A percentile compares a stretch with the other conserved stretches of the same genome.
These are phyloP conservation scores for Zoysia matrella DNA, from an alignment of 202 grass and related monocot genomes.

Conservation along the genomic window DNA sequence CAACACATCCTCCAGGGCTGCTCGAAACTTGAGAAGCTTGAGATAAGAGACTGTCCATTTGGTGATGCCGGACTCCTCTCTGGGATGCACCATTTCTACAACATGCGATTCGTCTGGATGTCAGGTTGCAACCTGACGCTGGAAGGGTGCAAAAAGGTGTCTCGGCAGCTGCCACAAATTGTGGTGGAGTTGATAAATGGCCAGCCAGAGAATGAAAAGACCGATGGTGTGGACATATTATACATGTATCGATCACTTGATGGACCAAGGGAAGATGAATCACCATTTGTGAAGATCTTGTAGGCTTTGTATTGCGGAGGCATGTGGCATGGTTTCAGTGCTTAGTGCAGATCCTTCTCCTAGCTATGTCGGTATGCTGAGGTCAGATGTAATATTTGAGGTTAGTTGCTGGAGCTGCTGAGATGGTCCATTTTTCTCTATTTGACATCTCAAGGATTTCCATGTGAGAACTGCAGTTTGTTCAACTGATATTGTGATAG, in stretches of 20 bases:
- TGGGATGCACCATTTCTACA: conserved; percentile 82
- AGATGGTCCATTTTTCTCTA: conserved; percentile 23
- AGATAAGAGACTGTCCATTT: conserved; percentile 94
- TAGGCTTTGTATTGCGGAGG: conserved; percentile 24
- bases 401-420: conserved; percentile 11
- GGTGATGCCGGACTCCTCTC: conserved; percentile 75
- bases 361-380: conserved; percentile 7
- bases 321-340: background rate
- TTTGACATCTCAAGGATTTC: conserved; percentile 8
- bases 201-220: conserved; percentile 35
- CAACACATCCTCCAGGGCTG: conserved; percentile 80
- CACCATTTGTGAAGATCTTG: conserved; percentile 82
- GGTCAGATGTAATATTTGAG: conserved; percentile 8
- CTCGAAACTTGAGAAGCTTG: conserved; percentile 86
- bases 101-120: conserved; percentile 96
- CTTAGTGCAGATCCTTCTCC: background rate
- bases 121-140: conserved; percentile 72
- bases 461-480: background rate
- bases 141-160: conserved; percentile 78
- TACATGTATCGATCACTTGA: conserved; percentile 97
- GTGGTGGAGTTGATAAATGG: conserved; percentile 84
- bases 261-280: conserved; percentile 78
- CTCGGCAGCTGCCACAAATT: conserved; percentile 63
- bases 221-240: conserved; percentile 65
- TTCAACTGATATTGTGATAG: conserved; percentile 21